phyloP scores from a whole-genome alignment of 176 grass and related monocot genomes.

The Avena atlantica region DNA sequence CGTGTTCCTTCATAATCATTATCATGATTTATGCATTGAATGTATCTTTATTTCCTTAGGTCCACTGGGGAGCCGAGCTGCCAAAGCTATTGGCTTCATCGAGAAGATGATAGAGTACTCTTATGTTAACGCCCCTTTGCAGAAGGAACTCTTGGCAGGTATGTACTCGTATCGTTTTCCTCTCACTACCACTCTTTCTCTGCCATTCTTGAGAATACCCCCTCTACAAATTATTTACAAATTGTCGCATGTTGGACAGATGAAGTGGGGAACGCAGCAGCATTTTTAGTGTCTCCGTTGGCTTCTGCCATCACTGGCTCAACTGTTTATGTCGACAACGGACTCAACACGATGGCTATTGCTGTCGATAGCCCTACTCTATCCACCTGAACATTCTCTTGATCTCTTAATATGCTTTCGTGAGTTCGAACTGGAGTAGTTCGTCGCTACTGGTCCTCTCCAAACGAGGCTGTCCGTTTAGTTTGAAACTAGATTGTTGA shows the following conservation, averaged over 20 bases:
- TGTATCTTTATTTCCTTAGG: conserved; percentile 43
- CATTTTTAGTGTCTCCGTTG: conserved; percentile 77
- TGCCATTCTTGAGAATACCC: background rate
- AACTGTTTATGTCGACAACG: conserved; percentile 86
- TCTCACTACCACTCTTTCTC: background rate
- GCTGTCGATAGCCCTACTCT: conserved; percentile 71
- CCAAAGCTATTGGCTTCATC: conserved; percentile 91
- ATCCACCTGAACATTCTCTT: conserved; percentile 22
- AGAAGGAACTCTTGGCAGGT: conserved; percentile 91
- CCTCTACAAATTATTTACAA: conserved; percentile 14
- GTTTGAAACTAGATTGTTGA: background rate
- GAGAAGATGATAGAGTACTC: conserved; percentile 96
- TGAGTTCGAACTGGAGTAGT: background rate
- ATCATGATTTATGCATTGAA: background rate
- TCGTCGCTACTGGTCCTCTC: background rate
- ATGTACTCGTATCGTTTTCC: background rate
- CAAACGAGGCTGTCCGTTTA: background rate
- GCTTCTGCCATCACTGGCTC: conserved; percentile 86
- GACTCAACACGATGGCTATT: conserved; percentile 84
- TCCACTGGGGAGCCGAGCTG: conserved; percentile 85
- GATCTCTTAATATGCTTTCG: background rate
- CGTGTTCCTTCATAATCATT: background rate
- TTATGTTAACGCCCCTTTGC: conserved; percentile 73
- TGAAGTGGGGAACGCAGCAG: conserved; percentile 83
- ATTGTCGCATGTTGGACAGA: conserved; percentile 38